Conservation (phyloP, 345 rosid genomes). For the Populus euphratica region DNA sequence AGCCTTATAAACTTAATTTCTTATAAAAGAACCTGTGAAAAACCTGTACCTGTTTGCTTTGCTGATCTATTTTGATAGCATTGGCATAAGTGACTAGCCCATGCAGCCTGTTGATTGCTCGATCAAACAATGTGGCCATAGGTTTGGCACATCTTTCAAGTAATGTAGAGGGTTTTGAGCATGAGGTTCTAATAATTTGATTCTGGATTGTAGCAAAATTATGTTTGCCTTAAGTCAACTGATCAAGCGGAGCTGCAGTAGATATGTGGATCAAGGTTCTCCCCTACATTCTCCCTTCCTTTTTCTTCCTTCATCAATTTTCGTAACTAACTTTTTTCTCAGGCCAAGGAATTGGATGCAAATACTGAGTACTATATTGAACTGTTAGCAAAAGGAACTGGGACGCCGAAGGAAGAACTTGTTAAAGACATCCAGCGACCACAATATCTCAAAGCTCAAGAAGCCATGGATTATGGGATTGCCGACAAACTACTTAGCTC, state of each 20-base stretch:
- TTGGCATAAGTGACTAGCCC: not conserved
- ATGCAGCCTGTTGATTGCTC: not conserved
- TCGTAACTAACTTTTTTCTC: slow-evolving; percentile 3
- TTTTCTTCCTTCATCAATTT: slow-evolving; percentile 7
- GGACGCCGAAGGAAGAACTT: slow-evolving; percentile 78
- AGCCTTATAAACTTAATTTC: not conserved
- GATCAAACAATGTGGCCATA: not conserved
- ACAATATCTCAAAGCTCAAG: slow-evolving; percentile 61
- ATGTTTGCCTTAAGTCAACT: slow-evolving; percentile 65
- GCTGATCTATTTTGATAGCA: not conserved
- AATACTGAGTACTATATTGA: slow-evolving; percentile 64
- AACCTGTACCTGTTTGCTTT: not conserved
- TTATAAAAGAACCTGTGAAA: not conserved
- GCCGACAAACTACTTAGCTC: slow-evolving; percentile 75
- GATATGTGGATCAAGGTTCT: slow-evolving; percentile 89
- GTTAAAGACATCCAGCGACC: slow-evolving; percentile 62
- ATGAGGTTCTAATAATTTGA: not conserved
- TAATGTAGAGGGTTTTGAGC: not conserved
- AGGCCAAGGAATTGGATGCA: slow-evolving; percentile 85
- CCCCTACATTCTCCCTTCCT: not conserved
- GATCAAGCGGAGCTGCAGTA: slow-evolving; percentile 72
- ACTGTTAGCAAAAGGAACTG: slow-evolving; percentile 68
- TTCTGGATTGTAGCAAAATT: slow-evolving; percentile 57
- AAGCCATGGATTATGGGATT: slow-evolving; percentile 79
- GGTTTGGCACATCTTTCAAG: not conserved